Percentiles rank a stretch among this genome's conserved stretches.
Conservation (phyloP, 2,329 filamentous ascomycete species). For the Hymenoscyphus occultus region DNA sequence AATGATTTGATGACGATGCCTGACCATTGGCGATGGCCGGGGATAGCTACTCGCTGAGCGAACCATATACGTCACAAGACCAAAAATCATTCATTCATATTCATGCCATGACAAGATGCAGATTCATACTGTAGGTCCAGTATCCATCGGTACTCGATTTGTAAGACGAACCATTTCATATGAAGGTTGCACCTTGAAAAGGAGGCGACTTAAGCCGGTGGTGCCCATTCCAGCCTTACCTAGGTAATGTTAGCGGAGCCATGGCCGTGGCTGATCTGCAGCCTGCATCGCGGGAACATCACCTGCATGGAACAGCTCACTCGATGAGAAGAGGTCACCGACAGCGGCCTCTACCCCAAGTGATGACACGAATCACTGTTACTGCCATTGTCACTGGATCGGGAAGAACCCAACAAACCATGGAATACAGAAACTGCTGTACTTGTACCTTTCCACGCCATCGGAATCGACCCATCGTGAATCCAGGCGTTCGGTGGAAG, state of each 20-base stretch:
- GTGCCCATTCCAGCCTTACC: neutral
- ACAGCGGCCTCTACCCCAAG: neutral
- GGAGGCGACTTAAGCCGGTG: neutral
- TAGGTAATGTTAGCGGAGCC: no score
- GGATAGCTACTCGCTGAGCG: no score
- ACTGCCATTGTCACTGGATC: slow-evolving; percentile 2
- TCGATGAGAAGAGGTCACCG: neutral
- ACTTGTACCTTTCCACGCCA: neutral
- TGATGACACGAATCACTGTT: neutral
- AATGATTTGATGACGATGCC: neutral
- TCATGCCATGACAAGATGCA: no score
- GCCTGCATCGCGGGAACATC: slow-evolving; percentile 5
- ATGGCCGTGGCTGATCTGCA: slow-evolving; percentile 1
- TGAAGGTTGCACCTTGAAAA: neutral
- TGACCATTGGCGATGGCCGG: neutral
- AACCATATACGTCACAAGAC: neutral
- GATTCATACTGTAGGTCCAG: neutral
- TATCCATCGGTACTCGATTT: neutral
- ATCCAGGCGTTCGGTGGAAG: neutral
- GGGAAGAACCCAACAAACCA: neutral
- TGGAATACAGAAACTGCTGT: neutral
- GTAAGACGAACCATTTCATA: neutral
- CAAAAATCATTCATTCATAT: neutral
- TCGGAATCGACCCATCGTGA: neutral
- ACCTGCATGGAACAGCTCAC: slow-evolving; percentile 6